Evolutionary conservation across 352 stramenopile genomes (phyloP).

Genomic region (Blastocystis sp.): DNA sequence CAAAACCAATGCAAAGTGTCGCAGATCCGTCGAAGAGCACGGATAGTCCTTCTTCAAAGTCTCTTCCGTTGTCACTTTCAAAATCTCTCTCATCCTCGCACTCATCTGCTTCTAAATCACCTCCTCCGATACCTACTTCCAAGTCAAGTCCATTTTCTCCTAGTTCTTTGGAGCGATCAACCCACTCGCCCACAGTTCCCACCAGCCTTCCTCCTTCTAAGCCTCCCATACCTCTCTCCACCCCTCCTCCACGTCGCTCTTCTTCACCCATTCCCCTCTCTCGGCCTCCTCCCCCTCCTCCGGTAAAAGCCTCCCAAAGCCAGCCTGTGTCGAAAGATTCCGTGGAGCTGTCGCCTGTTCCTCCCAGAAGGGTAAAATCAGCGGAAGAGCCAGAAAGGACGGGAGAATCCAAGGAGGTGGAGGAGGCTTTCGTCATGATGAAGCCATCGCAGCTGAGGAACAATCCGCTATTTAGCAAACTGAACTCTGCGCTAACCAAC

Average conservation of each 20-base stretch:
- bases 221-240: not conserved
- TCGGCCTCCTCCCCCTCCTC: not conserved
- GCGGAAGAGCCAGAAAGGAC: not conserved
- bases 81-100: not conserved
- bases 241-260: not conserved
- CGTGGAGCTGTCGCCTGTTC: not conserved
- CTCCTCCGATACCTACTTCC: too few species aligned
- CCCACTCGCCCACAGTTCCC: not conserved
- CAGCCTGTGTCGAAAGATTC: not conserved
- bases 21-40: not conserved
- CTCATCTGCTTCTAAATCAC: not conserved
- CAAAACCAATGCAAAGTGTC: not conserved
- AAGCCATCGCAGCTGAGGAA: slow-evolving; percentile 35
- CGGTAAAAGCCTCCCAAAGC: not conserved
- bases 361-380: not conserved
- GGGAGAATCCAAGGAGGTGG: not conserved
- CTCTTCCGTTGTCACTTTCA: not conserved
- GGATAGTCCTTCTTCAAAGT: not conserved
- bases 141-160: too few species aligned
- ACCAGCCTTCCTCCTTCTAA: not conserved
- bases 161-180: too few species aligned
- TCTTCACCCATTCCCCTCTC: not conserved
- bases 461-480: not conserved
- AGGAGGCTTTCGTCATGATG: not conserved
- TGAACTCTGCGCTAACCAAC: not conserved